Evolutionary conservation across 139 green algal species (phyloP).

Genomic region (Astrephomene gubernaculifera): DNA sequence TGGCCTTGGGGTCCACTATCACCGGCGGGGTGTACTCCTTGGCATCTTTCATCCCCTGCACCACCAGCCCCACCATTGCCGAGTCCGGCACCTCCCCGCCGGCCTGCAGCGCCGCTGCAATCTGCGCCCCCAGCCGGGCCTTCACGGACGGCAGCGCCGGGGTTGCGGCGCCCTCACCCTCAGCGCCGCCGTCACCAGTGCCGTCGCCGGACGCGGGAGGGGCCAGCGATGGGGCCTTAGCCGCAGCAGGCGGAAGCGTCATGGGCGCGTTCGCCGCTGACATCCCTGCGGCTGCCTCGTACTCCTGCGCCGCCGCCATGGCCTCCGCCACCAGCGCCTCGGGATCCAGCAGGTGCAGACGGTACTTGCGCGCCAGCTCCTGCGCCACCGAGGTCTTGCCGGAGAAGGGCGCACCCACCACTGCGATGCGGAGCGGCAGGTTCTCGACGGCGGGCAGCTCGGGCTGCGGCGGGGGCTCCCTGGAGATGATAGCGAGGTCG

Average conservation of each 20-base stretch:
- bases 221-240: neutral
- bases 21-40: conserved; percentile 31
- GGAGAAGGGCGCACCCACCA: conserved; percentile 73
- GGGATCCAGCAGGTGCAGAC: conserved; percentile 59
- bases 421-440: conserved; percentile 64
- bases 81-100: conserved; percentile 58
- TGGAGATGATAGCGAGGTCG: conserved; percentile 36
- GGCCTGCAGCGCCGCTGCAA: conserved; percentile 42
- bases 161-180: neutral
- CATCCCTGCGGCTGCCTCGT: neutral
- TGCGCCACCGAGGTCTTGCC: conserved; percentile 75
- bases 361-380: conserved; percentile 56
- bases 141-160: conserved; percentile 19
- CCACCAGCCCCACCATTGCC: conserved; percentile 55
- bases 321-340: conserved; percentile 59
- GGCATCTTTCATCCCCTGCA: conserved; percentile 63
- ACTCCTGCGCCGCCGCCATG: conserved; percentile 50
- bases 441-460: conserved; percentile 51
- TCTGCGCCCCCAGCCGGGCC: conserved; percentile 40
- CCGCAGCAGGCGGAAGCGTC: neutral
- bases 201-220: neutral
- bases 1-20: conserved; percentile 24
- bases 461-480: conserved; percentile 18
- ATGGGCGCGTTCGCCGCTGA: neutral
- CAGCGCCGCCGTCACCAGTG: neutral